phyloP scores from a whole-genome alignment of 306 rosid species.

The Prunus mira region DNA sequence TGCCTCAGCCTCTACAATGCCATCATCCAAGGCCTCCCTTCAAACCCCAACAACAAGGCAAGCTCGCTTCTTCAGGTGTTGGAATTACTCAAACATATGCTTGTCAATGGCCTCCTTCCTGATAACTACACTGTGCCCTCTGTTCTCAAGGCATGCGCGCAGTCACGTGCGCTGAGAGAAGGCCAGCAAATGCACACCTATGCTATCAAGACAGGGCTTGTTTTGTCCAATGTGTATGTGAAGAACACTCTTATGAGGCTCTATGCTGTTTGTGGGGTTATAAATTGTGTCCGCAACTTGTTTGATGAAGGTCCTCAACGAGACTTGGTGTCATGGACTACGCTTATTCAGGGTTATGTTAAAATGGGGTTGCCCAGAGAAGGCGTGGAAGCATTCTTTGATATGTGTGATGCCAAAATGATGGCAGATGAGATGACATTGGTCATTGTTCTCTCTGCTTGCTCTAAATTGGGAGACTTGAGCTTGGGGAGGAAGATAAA shows the following conservation, averaged over 20 bases:
- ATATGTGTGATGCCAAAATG: slow-evolving; percentile 26
- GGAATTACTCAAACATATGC: slow-evolving; percentile 24
- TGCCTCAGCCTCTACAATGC: slow-evolving; percentile 33
- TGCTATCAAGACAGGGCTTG: slow-evolving; percentile 26
- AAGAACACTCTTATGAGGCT: slow-evolving; percentile 39
- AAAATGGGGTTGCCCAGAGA: slow-evolving; percentile 21
- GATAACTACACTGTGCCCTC: slow-evolving; percentile 34
- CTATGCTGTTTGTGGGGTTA: slow-evolving; percentile 30
- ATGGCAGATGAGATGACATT: slow-evolving; percentile 35
- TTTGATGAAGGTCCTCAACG: slow-evolving; percentile 31
- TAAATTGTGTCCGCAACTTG: slow-evolving; percentile 17
- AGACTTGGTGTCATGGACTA: slow-evolving; percentile 45
- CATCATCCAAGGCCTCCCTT: slow-evolving; percentile 22
- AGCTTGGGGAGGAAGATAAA: slow-evolving; percentile 32
- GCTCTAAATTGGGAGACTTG: slow-evolving; percentile 40
- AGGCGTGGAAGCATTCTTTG: slow-evolving; percentile 28
- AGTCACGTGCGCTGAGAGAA: slow-evolving; percentile 23
- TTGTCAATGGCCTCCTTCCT: slow-evolving; percentile 24
- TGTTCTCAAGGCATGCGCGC: slow-evolving; percentile 37
- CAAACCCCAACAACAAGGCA: slow-evolving; percentile 1
- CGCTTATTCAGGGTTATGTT: slow-evolving; percentile 37
- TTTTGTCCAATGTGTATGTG: slow-evolving; percentile 32
- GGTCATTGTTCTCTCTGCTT: slow-evolving; percentile 42
- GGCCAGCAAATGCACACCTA: slow-evolving; percentile 37
- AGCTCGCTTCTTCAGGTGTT: slow-evolving; percentile 9